A percentile compares a stretch with the other conserved stretches of the same genome.
Evolutionary conservation across 805 yeast genomes (phyloP).

Genomic region (Hanseniaspora singularis): DNA sequence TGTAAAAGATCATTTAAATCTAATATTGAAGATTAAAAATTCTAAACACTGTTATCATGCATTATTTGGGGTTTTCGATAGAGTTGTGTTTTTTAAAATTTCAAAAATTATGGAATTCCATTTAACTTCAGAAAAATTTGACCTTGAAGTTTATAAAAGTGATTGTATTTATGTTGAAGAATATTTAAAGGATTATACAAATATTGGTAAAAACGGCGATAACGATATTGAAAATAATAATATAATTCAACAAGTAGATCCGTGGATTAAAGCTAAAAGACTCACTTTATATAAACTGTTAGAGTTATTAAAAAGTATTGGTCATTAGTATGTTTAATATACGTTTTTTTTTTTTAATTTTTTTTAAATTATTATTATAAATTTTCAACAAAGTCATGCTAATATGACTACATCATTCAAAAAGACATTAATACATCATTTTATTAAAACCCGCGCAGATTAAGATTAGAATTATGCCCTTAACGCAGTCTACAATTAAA

Average conservation of each 20-base stretch:
- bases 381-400: no score
- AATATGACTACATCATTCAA: no score
- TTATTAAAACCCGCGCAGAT: no score
- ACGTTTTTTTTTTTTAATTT: no score
- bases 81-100: not conserved
- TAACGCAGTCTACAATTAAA: no score
- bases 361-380: no score
- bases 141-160: not conserved
- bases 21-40: constrained; percentile 1
- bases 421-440: no score
- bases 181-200: not conserved
- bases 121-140: not conserved
- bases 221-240: not conserved
- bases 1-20: constrained; percentile 2
- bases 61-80: constrained; percentile 3
- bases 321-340: no score
- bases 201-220: not conserved
- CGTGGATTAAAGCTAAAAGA: not conserved
- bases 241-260: not conserved
- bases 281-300: not conserved
- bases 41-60: constrained; percentile 1
- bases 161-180: constrained; percentile 1
- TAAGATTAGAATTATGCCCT: no score
- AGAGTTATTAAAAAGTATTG: not conserved
- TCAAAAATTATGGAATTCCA: constrained; percentile 9